Conservation (phyloP, 1,139 yeast genomes). For the Candida tropicalis region DNA sequence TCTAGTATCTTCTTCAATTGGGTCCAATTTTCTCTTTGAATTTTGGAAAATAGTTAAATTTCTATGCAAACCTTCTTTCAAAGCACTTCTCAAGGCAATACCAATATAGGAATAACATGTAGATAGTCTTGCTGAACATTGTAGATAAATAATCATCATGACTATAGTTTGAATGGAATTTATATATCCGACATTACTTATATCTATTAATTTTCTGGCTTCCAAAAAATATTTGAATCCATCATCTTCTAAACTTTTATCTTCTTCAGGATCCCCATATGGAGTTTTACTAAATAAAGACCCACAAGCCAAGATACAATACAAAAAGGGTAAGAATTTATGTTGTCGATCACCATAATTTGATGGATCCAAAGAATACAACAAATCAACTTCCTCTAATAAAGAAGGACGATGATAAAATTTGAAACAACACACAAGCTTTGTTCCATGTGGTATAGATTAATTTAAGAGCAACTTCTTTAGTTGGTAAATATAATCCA, state of each 20-base stretch:
- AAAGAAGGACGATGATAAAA: conserved; percentile 87
- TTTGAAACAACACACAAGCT: conserved; percentile 80
- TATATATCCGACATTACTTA: conserved; percentile 50
- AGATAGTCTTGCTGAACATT: conserved; percentile 86
- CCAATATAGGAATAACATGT: conserved; percentile 93
- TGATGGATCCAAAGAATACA: conserved; percentile 64
- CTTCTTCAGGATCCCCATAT: conserved; percentile 35
- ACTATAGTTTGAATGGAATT: conserved; percentile 68
- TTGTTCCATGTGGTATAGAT: conserved; percentile 82
- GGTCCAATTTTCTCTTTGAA: conserved; percentile 58
- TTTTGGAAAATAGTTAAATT: conserved; percentile 58
- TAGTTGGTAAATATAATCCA: conserved; percentile 73
- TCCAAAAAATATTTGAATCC: conserved; percentile 84
- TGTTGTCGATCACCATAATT: conserved; percentile 75
- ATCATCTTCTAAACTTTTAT: conserved; percentile 57
- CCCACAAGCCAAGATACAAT: conserved; percentile 60
- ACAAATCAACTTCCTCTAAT: conserved; percentile 51
- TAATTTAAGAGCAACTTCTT: conserved; percentile 68
- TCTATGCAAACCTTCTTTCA: conserved; percentile 87
- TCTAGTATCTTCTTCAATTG: conserved; percentile 83
- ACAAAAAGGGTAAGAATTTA: conserved; percentile 75
- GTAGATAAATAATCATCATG: conserved; percentile 74
- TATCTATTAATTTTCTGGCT: conserved; percentile 75
- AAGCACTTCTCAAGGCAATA: conserved; percentile 84
- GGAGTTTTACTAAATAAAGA: conserved; percentile 63